Base-by-base conservation (phyloP, 2,329 filamentous ascomycete species). In the Ophioceras dolichostomum region DNA sequence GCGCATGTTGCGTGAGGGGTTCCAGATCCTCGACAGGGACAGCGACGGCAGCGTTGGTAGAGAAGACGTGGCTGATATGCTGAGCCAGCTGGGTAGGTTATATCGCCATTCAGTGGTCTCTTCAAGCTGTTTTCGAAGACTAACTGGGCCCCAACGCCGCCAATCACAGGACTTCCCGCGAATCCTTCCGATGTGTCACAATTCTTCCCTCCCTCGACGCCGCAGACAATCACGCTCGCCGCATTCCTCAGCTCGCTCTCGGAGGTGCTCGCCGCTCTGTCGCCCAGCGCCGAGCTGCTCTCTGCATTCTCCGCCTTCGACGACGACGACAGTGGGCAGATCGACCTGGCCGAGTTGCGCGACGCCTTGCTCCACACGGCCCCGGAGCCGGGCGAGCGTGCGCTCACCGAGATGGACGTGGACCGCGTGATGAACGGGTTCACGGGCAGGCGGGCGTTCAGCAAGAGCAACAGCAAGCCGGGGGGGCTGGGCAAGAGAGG, bases 261-360 rank as follows among this genome's bases (percentile, higher is more conserved):
- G 1, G 73, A 75, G 9, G 71, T 83, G 2, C 66, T 96, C 3
- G 74, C 76, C 1, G 72, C 78, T 0, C 66, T 96, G 14, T 93
- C 85, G 1, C 79, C 83, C 0, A 74, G 77, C 17, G 71, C 76
- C 13, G 91, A 98, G 54, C 70, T 98, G 9, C 65, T 86, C 16
- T 89, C 87, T 2, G 91, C 91, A 0, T 89, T 98, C 47, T 86
- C 86, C 2, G 91, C 91, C 0, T 96, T 96, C 54, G 91, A 98
- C 52, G 84, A 94, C 43, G 87, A 94, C 44, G 91, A 98, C 55
- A 91, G 83, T 49, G 91, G 91, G 3, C 87, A 95, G 58, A 77
- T 96, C 28, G 87, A 96, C 53, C 62, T 94, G 16, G 71, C 64
- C 0, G 86, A 94, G 57, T 61, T 98, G 43, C 76, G 83, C 32